These are phyloP conservation scores for Zygosaccharomyces sapae DNA, from an alignment of 1,139 yeast genomes.

Conservation along the genomic window DNA sequence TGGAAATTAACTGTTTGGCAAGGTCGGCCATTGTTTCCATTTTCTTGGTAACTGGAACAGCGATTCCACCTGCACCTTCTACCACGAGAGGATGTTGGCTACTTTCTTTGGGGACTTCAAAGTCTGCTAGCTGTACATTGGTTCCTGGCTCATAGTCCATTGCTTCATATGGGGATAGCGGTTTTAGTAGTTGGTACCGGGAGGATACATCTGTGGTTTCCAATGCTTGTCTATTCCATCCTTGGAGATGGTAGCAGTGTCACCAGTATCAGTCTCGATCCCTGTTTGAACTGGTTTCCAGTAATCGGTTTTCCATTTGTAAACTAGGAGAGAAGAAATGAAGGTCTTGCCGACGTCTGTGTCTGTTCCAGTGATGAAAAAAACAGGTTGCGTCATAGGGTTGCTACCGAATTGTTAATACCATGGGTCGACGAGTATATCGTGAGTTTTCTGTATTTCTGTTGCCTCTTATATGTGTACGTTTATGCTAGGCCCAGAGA, in stretches of 20 bases:
- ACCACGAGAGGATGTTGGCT: constrained; percentile 23
- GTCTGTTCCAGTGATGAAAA: constrained; percentile 38
- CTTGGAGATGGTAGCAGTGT: constrained; percentile 26
- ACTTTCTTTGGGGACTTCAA: constrained; percentile 21
- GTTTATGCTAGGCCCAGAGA: no score
- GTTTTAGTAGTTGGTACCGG: constrained; percentile 27
- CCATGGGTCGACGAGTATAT: no score
- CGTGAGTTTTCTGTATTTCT: no score
- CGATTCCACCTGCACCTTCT: constrained; percentile 38
- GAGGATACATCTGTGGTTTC: constrained; percentile 19
- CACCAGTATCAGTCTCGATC: constrained; percentile 33
- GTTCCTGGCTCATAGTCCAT: constrained; percentile 22
- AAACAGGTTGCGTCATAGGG: constrained; percentile 11
- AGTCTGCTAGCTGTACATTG: constrained; percentile 17
- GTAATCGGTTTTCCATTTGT: constrained; percentile 33
- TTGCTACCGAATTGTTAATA: background rate
- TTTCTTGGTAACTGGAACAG: constrained; percentile 33
- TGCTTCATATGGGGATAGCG: constrained; percentile 37
- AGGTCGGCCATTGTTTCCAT: constrained; percentile 31
- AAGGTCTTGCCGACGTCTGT: constrained; percentile 39
- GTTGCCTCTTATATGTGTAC: no score
- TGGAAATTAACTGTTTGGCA: constrained; percentile 20
- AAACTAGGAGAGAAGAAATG: constrained; percentile 31
- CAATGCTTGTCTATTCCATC: constrained; percentile 12
- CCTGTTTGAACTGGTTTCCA: constrained; percentile 40